These are phyloP conservation scores for Coemansia sp. DNA, from an alignment of 192 early-diverging fungal species.

Conservation along the genomic window DNA sequence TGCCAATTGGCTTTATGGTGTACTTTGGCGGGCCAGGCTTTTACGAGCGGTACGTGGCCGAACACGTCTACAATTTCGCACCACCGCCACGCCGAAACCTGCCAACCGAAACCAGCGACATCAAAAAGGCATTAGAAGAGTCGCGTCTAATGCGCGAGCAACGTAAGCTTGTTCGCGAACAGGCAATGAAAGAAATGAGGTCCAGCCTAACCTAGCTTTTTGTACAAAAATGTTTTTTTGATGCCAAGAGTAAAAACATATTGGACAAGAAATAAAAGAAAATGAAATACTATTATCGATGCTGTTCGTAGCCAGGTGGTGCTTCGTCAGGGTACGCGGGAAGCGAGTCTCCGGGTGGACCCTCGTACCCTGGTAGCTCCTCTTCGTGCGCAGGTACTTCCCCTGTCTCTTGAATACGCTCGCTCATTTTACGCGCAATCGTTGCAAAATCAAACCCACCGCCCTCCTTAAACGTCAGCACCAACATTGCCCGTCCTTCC, in stretches of 20 bases:
- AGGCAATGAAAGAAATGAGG: constrained; percentile 16
- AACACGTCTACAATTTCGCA: constrained; percentile 42
- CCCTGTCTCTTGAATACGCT: constrained; percentile 37
- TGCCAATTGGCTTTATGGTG: constrained; percentile 54
- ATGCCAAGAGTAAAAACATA: constrained; percentile 9
- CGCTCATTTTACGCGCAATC: constrained; percentile 36
- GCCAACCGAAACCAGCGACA: constrained; percentile 33
- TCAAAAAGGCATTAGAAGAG: constrained; percentile 14
- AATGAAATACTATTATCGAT: too few species aligned
- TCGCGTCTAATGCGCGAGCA: constrained; percentile 15
- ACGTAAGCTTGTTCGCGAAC: constrained; percentile 29
- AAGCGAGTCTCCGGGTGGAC: constrained; percentile 4
- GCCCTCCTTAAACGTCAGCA: constrained; percentile 46
- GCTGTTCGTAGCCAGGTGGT: constrained; percentile 38
- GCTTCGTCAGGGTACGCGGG: constrained; percentile 31
- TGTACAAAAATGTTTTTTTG: constrained; percentile 1
- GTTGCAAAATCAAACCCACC: constrained; percentile 50
- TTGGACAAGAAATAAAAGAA: neutral
- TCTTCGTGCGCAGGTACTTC: constrained; percentile 42
- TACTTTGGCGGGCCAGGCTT: constrained; percentile 55
- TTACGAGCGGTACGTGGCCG: constrained; percentile 51
- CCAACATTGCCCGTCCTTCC: constrained; percentile 9
- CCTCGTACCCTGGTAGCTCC: constrained; percentile 42
- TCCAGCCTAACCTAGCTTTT: neutral
- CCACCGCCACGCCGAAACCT: constrained; percentile 37